Base-by-base conservation (phyloP, 345 rosid species). In the Euphorbia pulcherrima region DNA sequence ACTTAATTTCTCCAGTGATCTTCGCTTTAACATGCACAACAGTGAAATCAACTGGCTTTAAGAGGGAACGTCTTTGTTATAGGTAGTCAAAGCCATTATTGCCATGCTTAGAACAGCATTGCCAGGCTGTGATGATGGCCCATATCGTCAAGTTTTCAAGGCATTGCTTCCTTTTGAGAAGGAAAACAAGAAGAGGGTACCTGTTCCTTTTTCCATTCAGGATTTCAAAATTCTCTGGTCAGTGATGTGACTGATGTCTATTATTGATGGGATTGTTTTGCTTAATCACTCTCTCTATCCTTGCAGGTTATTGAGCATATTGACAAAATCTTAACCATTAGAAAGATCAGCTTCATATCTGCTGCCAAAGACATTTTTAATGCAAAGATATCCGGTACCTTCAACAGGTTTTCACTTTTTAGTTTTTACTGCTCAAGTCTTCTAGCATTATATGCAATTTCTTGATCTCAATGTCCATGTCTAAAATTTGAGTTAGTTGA, bases 341-440 rank as follows among this genome's bases (percentile, higher is more conserved):
- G 94, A 74, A 87, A 88, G 74, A 84, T 89, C 81, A 86, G 90
- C 80, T 93, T 90, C 69, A 76, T 90, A 70, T 81, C 88, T 54
- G 94, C 88, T 54, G 97, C 98, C 29, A 35, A 50, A 62, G 97
- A 90, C 75, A 86, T 90, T 72, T 93, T 93, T 82, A 72, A 62
- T 58, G 96, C 98, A 73, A 93, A 93, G 85, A 79, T 90, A 78
- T 93, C 98, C 51, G 98, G 98, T 72, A 89, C 97, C 81, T 89
- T 90, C 79, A 89, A 88, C 84, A 93, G 97, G 98, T 93, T 81
- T 67, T 77, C 27, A 11, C 50, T 6, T 44, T 44, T 44, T 67
- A 20, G n/a, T n/a, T n/a, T n/a, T n/a, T n/a, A n/a, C n/a, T n/a
- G n/a, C 41, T 70, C 57, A 17, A 68, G 30, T 28, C 41, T 26